Base-by-base conservation (phyloP, 148 eudicot species). In the Heliamphora exappendiculata region DNA sequence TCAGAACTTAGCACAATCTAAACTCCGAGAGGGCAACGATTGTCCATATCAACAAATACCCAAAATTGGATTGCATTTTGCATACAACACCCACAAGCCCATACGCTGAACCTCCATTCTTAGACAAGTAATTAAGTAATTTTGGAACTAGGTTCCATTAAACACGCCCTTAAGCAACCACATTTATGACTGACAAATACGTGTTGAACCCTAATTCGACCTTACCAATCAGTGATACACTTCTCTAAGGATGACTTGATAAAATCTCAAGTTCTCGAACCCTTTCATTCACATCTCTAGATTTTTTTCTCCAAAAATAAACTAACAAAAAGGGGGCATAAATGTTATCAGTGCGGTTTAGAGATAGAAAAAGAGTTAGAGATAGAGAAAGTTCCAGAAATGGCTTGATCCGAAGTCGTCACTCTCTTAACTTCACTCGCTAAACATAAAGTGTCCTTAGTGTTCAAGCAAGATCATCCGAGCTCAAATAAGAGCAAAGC, bases 151-250 rank as follows among this genome's bases (percentile, higher is more conserved):
- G 29, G 14, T 67, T 39, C 29, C 4, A 37, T 41, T 17, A 67
- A 65, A 65, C 1, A 65, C 16, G 47, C 22, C 69, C 45, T 39
- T 0, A n/a, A n/a, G 7, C 49, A 28, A 31, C 14, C 70, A 39
- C 8, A 37, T 14, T 29, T 24, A 41, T 53, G 3, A 26, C 72
- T 42, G 54, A 26, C 26, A 8, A 65, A 65, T 70, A 91, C 98
- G 97, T 91, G 86, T 51, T 93, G 97, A 85, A 94, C 94, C 79
- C 90, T 85, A 65, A 91, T 89, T 20, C 98, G 97, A 63, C 97
- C 98, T 83, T 90, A 92, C 70, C 98, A 84, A 79, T 93, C 98
- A 78, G 94, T 88, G 82, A 83, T 85, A 81, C 89, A 88, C 17
- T 88, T 89, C 26, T 87, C 78, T 28, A 80, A 34, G 36, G 88